These are phyloP conservation scores for Paecilomyces fulvus DNA, from an alignment of 2,329 filamentous ascomycete species.

Conservation along the genomic window DNA sequence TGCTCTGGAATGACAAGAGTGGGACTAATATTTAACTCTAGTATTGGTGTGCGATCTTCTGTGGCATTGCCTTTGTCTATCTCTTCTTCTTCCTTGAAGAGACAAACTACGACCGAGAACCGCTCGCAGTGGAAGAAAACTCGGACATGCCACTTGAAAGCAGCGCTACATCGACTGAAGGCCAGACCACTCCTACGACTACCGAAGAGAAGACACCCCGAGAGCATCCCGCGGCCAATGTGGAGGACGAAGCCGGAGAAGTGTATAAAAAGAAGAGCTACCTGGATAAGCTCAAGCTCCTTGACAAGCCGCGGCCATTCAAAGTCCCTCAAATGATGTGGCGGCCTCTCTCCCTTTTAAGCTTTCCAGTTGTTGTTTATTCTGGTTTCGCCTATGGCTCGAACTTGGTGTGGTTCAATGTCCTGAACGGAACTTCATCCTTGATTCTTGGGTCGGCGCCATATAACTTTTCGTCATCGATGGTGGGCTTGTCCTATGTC, in stretches of 20 bases:
- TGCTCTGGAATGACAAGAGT: neutral
- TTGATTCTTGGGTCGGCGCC: constrained; percentile 17
- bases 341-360: constrained; percentile 18
- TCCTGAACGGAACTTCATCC: constrained; percentile 22
- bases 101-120: constrained; percentile 45
- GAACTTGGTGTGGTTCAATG: constrained; percentile 22
- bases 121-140: constrained; percentile 21
- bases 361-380: constrained; percentile 17
- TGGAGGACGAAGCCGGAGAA: neutral
- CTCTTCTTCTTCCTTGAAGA: constrained; percentile 55
- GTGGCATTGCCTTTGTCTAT: constrained; percentile 41
- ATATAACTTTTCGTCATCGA: constrained; percentile 19
- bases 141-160: constrained; percentile 1
- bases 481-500: constrained; percentile 18
- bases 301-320: constrained; percentile 11
- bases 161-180: constrained; percentile 4
- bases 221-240: neutral
- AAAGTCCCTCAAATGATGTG: constrained; percentile 14
- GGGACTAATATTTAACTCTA: neutral
- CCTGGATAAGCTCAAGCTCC: constrained; percentile 18
- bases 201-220: neutral
- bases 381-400: constrained; percentile 21
- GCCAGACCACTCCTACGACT: neutral
- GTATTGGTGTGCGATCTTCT: constrained; percentile 49
- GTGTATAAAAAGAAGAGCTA: constrained; percentile 8